Conservation (phyloP, 306 rosid species). For the Purshia tridentata region DNA sequence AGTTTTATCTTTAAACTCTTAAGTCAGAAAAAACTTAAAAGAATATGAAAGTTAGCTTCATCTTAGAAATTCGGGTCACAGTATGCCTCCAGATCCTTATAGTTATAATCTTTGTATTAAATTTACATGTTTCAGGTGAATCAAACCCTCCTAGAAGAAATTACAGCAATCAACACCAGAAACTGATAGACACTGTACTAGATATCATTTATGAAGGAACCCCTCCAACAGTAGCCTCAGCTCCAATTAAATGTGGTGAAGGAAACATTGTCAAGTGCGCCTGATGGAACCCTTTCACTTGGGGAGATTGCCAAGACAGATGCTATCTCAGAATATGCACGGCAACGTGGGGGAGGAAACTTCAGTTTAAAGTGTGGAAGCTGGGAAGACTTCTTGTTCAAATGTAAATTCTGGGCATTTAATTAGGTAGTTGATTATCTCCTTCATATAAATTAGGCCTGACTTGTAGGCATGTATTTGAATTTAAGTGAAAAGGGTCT, state of each 20-base stretch:
- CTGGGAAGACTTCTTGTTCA: slow-evolving; percentile 30
- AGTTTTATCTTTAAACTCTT: neutral
- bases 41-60: neutral
- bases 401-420: too few relatives aligned
- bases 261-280: slow-evolving; percentile 71
- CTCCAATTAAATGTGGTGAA: slow-evolving; percentile 46
- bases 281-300: slow-evolving; percentile 32
- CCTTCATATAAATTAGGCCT: too few relatives aligned
- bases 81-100: neutral
- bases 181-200: slow-evolving; percentile 78
- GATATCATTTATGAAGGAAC: slow-evolving; percentile 63
- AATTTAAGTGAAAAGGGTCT: too few relatives aligned
- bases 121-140: slow-evolving; percentile 51
- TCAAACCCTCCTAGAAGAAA: slow-evolving; percentile 78
- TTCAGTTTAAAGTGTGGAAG: slow-evolving; percentile 47
- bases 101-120: slow-evolving; percentile 15
- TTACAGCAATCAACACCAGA: slow-evolving; percentile 68
- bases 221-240: slow-evolving; percentile 58
- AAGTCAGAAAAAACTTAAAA: neutral
- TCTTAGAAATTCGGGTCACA: slow-evolving; percentile 4
- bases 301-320: slow-evolving; percentile 34
- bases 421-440: too few relatives aligned
- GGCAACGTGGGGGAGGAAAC: slow-evolving; percentile 48
- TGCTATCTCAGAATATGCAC: slow-evolving; percentile 40
- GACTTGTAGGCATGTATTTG: too few relatives aligned